Evolutionary conservation across 768 basidiomycete genomes (phyloP).

Genomic region (Lanmaoa rubissima): DNA sequence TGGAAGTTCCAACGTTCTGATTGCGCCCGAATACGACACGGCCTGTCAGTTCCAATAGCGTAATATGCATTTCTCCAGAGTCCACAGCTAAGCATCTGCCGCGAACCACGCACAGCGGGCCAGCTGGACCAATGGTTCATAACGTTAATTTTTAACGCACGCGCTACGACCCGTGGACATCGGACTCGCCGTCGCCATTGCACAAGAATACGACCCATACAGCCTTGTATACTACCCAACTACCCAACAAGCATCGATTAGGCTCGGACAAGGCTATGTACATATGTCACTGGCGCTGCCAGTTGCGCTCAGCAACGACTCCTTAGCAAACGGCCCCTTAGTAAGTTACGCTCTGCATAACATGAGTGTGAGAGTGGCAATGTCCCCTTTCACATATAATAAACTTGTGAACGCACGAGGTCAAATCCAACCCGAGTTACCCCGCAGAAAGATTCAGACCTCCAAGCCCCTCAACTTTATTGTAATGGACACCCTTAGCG

Average conservation of each 20-base stretch:
- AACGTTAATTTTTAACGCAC: too few relatives aligned
- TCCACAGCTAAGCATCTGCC: too few relatives aligned
- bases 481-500: slow-evolving; percentile 33
- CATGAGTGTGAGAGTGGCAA: neutral
- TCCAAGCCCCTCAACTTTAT: neutral
- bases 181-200: neutral
- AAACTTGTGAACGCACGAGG: neutral
- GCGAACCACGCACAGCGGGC: neutral
- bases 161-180: neutral
- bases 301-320: neutral
- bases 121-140: too few relatives aligned
- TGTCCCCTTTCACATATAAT: neutral
- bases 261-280: neutral
- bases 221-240: neutral
- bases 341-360: neutral
- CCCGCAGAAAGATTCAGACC: neutral
- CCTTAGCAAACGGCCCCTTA: too few relatives aligned
- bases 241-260: neutral
- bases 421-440: neutral
- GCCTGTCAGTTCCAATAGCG: neutral
- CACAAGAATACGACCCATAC: neutral
- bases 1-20: neutral
- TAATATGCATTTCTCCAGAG: neutral
- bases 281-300: neutral
- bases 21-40: neutral